Evolutionary conservation across 1,284 basidiomycete species (phyloP).

Genomic region (Apiotrichum porosum): DNA sequence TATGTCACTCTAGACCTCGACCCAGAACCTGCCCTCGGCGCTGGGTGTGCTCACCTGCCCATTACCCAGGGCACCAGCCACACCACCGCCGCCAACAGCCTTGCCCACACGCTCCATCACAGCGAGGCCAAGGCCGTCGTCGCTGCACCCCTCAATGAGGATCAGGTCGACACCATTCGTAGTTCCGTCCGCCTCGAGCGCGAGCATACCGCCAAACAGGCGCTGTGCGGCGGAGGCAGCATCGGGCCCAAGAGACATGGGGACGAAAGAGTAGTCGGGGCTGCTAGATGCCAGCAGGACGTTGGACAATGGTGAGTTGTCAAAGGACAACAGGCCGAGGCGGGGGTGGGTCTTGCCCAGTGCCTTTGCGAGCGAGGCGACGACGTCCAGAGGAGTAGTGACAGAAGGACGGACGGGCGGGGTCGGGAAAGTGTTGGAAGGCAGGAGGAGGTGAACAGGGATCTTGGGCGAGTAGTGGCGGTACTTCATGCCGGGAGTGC

Average conservation of each 20-base stretch:
- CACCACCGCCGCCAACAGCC: conserved; percentile 63
- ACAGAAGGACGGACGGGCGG: conserved; percentile 44
- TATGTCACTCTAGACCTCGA: conserved; percentile 14
- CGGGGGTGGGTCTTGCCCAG: conserved; percentile 19
- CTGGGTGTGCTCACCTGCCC: conserved; percentile 17
- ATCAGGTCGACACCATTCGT: conserved; percentile 70
- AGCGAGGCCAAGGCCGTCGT: conserved; percentile 80
- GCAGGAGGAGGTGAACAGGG: conserved; percentile 70
- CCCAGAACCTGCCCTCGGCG: conserved; percentile 17
- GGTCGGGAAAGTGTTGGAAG: conserved; percentile 48
- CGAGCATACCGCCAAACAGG: conserved; percentile 82
- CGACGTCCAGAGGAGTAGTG: conserved; percentile 6
- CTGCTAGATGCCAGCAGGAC: conserved; percentile 1
- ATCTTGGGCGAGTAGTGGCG: conserved; percentile 89
- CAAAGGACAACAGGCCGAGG: conserved; percentile 66
- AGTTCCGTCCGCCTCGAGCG: conserved; percentile 56
- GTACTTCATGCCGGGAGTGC: conserved; percentile 99
- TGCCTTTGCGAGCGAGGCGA: background rate
- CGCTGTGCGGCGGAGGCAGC: conserved; percentile 69
- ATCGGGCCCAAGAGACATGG: conserved; percentile 60
- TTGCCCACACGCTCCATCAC: conserved; percentile 98
- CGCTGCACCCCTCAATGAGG: conserved; percentile 77
- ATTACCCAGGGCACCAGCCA: conserved; percentile 25
- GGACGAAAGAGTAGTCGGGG: conserved; percentile 26
- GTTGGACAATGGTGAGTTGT: conserved; percentile 53